These are phyloP conservation scores for Pichia rugopelliculosa DNA, from an alignment of 805 yeast genomes.

Conservation along the genomic window DNA sequence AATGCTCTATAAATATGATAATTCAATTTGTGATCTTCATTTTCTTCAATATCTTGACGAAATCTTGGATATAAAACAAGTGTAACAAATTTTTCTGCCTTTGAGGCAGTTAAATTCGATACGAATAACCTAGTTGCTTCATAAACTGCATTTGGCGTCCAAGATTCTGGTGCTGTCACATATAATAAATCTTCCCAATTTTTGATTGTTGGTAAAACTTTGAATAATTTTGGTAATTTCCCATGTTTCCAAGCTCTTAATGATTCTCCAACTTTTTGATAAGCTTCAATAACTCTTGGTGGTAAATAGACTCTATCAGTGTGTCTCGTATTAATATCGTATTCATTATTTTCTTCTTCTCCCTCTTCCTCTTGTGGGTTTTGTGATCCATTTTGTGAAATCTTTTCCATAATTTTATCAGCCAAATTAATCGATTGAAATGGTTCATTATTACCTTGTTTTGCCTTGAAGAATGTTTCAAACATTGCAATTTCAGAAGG, in stretches of 20 bases:
- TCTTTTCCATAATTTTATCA: constrained; percentile 87
- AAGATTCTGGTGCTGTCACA: constrained; percentile 83
- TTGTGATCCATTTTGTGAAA: constrained; percentile 39
- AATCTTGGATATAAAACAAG: constrained; percentile 63
- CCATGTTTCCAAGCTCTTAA: constrained; percentile 90
- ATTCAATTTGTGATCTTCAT: constrained; percentile 72
- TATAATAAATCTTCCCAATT: constrained; percentile 95
- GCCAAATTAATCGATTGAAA: constrained; percentile 63
- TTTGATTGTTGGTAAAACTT: constrained; percentile 83
- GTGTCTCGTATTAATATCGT: constrained; percentile 30
- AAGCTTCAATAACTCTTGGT: constrained; percentile 93
- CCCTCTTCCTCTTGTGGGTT: constrained; percentile 21
- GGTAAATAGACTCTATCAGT: constrained; percentile 80
- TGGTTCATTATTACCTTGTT: constrained; percentile 16
- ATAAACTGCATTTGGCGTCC: constrained; percentile 94
- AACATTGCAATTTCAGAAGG: constrained; percentile 81
- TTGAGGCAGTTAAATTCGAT: constrained; percentile 78
- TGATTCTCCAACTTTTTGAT: constrained; percentile 83
- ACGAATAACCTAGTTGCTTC: constrained; percentile 95
- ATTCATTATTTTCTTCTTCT: constrained; percentile 17
- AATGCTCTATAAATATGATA: constrained; percentile 89
- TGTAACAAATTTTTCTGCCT: constrained; percentile 79
- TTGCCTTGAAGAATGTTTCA: constrained; percentile 56
- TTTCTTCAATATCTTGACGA: constrained; percentile 61
- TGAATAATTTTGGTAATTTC: constrained; percentile 91